Evolutionary conservation across 2,329 filamentous ascomycete genomes (phyloP), one percentile per base, ranked within the genome.

Genomic region (Cercospora berteroae): DNA sequence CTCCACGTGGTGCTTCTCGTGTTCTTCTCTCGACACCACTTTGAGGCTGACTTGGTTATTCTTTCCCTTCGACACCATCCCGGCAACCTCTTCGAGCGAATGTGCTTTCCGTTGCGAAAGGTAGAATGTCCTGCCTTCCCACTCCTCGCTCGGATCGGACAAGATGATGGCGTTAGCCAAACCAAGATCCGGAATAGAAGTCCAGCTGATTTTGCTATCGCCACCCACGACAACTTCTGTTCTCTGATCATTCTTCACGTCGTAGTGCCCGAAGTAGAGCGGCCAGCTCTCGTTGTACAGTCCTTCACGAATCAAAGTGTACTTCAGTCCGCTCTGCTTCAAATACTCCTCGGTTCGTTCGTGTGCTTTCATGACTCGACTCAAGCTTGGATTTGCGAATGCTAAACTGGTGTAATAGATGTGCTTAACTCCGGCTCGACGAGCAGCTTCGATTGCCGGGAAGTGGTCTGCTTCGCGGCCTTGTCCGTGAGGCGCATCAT

Each of bases 261-360:
- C 77, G 58, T 80, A 83, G 63, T 83, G 81, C 0, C 82, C 81
- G 20, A 83, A 77, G 67, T 83, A 83, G 20, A 83, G 70, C 6
- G 81, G 82, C 82, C 82, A 84, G 63, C 76, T 79, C 72, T 83
- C 81, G 56, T 80, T 82, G 64, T 83, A 70, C 64, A 83, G 62
- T 0, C 82, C 82, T 66, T 83, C 80, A 0, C 82, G 73, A 0
- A 84, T 73, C 5, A 83, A 72, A 0, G 81, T 83, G 5, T 75
- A 77, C 9, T 69, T 50, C 20, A 76, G 52, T 4, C 74, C 70
- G 13, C 75, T 74, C 20, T 70, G 29, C 33, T 64, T 58, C 61
- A 84, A 69, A 58, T 80, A 81, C 16, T 71, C 71, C 69, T 83
- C 81, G 0, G 82, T 83, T 4, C 81, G 74, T n/a, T 80, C 78